phyloP scores from a whole-genome alignment of 257 asterid species.

The Ehretia macrophylla region DNA sequence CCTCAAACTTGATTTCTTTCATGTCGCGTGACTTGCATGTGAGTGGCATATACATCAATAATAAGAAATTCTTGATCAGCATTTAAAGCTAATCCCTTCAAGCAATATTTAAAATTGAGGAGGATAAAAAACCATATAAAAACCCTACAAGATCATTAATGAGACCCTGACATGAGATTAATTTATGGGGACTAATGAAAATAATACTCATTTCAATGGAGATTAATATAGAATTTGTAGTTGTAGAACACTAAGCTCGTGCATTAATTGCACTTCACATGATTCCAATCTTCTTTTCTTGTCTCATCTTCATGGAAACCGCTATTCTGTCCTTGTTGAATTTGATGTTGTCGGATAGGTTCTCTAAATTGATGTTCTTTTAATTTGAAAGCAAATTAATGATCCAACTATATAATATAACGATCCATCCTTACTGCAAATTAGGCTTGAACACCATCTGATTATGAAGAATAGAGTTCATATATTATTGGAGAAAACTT shows the following conservation, averaged over 20 bases:
- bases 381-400: too few species aligned
- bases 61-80: conserved; percentile 24
- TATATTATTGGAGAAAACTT: too few species aligned
- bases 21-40: too few species aligned
- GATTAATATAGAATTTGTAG: conserved; percentile 22
- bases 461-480: too few species aligned
- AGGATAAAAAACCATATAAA: background rate
- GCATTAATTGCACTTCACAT: conserved; percentile 43
- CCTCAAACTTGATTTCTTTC: too few species aligned
- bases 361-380: background rate
- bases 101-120: conserved; percentile 11
- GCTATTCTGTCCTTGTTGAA: conserved; percentile 15
- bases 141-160: background rate
- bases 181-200: background rate
- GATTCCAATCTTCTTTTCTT: conserved; percentile 30
- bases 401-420: too few species aligned
- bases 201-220: conserved; percentile 20
- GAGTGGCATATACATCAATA: too few species aligned
- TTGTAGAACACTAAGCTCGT: conserved; percentile 29
- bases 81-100: conserved; percentile 18
- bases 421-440: too few species aligned
- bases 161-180: too few species aligned
- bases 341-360: conserved; percentile 4
- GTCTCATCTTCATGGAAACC: conserved; percentile 27
- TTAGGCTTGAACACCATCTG: too few species aligned